Percentiles rank a stretch among this genome's conserved stretches.
Conservation (phyloP, 805 yeast species). For the Yamadazyma akitaensis region DNA sequence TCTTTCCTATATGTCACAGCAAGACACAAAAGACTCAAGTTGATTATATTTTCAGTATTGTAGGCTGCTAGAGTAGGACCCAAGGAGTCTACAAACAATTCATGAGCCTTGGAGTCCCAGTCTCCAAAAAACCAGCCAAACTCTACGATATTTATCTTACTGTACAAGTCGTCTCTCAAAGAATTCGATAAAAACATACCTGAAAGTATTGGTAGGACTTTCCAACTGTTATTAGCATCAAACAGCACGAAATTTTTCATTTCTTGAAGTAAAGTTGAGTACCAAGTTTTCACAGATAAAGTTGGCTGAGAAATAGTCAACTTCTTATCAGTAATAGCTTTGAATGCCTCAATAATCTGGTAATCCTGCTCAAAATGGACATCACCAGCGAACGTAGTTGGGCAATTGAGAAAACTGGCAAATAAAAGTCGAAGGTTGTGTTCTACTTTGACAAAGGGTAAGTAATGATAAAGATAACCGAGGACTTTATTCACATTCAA, state of each 20-base stretch:
- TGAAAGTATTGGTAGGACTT: constrained; percentile 43
- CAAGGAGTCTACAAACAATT: constrained; percentile 28
- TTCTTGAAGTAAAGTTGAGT: constrained; percentile 34
- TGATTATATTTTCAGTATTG: constrained; percentile 20
- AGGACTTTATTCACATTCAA: constrained; percentile 31
- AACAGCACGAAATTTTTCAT: constrained; percentile 26
- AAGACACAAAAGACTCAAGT: constrained; percentile 33
- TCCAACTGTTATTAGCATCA: constrained; percentile 41
- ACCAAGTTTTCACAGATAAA: constrained; percentile 42
- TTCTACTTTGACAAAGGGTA: constrained; percentile 48
- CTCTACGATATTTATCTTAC: constrained; percentile 24
- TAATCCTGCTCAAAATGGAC: constrained; percentile 30
- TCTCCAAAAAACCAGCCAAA: constrained; percentile 32
- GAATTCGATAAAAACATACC: constrained; percentile 42
- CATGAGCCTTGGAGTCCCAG: constrained; percentile 28
- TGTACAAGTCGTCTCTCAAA: constrained; percentile 30
- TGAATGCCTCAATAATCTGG: constrained; percentile 47
- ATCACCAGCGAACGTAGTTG: constrained; percentile 25
- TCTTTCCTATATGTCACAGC: constrained; percentile 17
- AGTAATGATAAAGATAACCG: constrained; percentile 49
- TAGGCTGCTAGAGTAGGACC: constrained; percentile 22
- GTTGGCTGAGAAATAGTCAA: constrained; percentile 48
- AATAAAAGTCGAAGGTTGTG: constrained; percentile 45
- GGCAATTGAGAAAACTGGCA: constrained; percentile 43
- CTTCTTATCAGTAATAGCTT: constrained; percentile 44